These are phyloP conservation scores for Microbotryum intermedium DNA, from an alignment of 1,284 basidiomycete genomes.

Conservation along the genomic window DNA sequence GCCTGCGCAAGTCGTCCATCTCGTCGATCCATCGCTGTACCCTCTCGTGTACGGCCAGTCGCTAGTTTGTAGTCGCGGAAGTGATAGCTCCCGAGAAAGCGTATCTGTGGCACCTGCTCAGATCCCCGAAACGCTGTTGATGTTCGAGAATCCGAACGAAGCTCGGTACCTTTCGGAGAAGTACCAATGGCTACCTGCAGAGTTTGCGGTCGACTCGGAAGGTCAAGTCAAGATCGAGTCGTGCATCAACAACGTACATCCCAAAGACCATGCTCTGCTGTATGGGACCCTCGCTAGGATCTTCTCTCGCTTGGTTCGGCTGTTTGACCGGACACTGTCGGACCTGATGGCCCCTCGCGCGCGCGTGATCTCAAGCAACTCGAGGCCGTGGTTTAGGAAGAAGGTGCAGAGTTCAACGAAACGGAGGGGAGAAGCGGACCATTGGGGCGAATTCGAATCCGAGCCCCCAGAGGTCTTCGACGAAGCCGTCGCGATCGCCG, in stretches of 20 bases:
- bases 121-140: too few species aligned
- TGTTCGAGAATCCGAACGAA: too few species aligned
- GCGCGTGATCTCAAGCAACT: neutral
- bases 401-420: neutral
- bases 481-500: too few species aligned
- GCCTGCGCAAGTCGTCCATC: constrained; percentile 41
- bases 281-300: constrained; percentile 42
- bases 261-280: constrained; percentile 35
- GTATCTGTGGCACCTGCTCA: too few species aligned
- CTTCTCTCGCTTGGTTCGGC: constrained; percentile 44
- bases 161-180: neutral
- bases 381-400: neutral
- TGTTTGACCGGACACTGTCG: constrained; percentile 50
- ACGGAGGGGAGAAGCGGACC: neutral
- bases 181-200: constrained; percentile 44
- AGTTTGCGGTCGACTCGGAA: constrained; percentile 42
- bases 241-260: constrained; percentile 53
- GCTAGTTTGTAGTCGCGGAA: too few species aligned
- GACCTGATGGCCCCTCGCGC: constrained; percentile 38
- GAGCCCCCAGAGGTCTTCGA: too few species aligned
- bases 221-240: constrained; percentile 30
- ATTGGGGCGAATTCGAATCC: too few species aligned
- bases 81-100: too few species aligned
- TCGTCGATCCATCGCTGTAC: constrained; percentile 47
- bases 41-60: constrained; percentile 43